Conservation (phyloP, 306 rosid genomes). For the Styphnolobium japonicum region DNA sequence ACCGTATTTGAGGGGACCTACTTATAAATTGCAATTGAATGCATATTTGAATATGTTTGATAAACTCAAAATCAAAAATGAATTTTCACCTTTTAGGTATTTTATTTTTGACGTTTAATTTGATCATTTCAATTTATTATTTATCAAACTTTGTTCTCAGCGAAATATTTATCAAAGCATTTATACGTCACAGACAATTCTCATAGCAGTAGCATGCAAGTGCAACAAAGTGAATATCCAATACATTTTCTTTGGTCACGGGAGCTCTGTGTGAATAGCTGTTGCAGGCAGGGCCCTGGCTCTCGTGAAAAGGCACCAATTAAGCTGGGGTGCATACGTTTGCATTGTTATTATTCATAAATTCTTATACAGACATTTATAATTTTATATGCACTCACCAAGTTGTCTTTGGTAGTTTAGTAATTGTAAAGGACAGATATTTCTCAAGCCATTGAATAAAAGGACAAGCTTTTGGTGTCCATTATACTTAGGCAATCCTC, state of each 20-base stretch:
- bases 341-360: neutral
- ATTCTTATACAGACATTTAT: neutral
- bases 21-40: too few species aligned
- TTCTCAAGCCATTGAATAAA: neutral
- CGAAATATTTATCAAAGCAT: neutral
- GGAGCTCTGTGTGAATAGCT: conserved; percentile 12
- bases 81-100: too few species aligned
- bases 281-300: neutral
- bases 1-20: too few species aligned
- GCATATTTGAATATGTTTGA: too few species aligned
- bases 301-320: conserved; percentile 26
- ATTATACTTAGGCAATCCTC: neutral
- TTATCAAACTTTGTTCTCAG: neutral
- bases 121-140: neutral
- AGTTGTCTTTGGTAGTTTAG: neutral
- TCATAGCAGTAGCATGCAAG: neutral
- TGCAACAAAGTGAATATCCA: neutral
- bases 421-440: neutral
- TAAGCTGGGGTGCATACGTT: neutral
- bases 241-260: conserved; percentile 31
- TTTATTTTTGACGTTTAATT: neutral
- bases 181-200: neutral
- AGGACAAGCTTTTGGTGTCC: neutral
- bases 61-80: too few species aligned
- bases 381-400: neutral